Conservation (phyloP, 73 alveolate genomes). For the Tetrahymena malaccensis region DNA sequence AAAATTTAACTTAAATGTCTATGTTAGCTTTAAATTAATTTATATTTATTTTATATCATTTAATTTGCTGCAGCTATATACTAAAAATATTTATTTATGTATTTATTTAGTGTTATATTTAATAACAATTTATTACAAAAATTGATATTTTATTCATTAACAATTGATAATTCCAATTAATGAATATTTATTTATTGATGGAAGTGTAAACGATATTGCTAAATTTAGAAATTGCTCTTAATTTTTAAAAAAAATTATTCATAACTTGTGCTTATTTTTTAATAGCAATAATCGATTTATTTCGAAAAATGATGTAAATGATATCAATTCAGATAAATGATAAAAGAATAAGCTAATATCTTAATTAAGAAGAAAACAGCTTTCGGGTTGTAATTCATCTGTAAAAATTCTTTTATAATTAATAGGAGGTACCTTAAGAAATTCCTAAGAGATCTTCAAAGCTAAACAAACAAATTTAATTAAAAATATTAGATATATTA, state of each 20-base stretch:
- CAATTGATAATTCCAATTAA: not conserved
- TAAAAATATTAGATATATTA: not conserved
- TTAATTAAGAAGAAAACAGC: not conserved
- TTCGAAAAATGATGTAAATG: not conserved
- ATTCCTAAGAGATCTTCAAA: not conserved
- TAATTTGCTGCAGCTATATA: no score
- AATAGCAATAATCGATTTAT: not conserved
- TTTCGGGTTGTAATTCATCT: not conserved
- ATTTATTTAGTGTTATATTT: no score
- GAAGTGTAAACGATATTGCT: not conserved
- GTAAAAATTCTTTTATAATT: not conserved
- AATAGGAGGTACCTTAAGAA: not conserved
- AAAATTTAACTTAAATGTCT: no score
- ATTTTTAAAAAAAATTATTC: not conserved
- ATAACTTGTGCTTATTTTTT: not conserved
- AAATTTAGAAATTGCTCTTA: not conserved
- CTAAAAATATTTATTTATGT: no score
- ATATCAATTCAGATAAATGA: not conserved
- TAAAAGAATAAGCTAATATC: not conserved
- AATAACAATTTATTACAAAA: not conserved
- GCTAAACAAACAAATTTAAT: not conserved
- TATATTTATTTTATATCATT: no score
- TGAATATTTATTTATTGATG: not conserved
- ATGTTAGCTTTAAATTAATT: no score
- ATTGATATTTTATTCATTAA: no score